These are phyloP conservation scores for Ceratocystis colombiana DNA, from an alignment of 2,329 filamentous ascomycete species.

Conservation along the genomic window DNA sequence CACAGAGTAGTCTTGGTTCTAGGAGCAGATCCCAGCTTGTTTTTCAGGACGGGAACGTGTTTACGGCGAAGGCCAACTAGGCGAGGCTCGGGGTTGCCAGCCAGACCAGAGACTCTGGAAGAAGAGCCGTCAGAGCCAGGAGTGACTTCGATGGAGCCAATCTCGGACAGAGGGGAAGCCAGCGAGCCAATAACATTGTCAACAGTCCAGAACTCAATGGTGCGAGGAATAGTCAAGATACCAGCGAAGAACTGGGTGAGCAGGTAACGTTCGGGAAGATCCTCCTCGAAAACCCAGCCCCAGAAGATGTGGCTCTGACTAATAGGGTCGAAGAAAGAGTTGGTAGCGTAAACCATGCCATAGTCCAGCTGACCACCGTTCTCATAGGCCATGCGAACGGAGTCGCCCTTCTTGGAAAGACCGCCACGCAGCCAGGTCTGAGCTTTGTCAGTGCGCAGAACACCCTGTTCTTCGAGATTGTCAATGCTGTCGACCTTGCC, in stretches of 20 bases:
- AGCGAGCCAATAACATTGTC: conserved; percentile 21
- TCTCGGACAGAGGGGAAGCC: conserved; percentile 15
- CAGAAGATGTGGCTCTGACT: conserved; percentile 16
- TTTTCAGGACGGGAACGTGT: conserved; percentile 16
- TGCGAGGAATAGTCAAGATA: conserved; percentile 21
- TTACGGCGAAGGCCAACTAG: conserved; percentile 18
- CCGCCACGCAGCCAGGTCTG: conserved; percentile 21
- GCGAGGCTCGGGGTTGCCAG: conserved; percentile 20
- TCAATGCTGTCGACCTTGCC: conserved; percentile 18
- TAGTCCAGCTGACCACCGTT: conserved; percentile 27
- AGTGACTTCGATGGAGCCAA: conserved; percentile 20
- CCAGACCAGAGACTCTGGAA: conserved; percentile 18
- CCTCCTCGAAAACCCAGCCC: conserved; percentile 21
- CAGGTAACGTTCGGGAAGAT: conserved; percentile 19
- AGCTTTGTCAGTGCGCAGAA: conserved; percentile 20
- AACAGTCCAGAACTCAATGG: conserved; percentile 19
- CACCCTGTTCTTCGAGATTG: neutral
- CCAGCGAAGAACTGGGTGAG: conserved; percentile 22
- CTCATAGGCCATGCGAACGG: conserved; percentile 18
- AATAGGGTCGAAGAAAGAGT: conserved; percentile 27
- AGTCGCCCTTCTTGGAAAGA: conserved; percentile 8
- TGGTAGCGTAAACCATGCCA: conserved; percentile 28
- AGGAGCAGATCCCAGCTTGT: conserved; percentile 23
- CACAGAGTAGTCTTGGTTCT: conserved; percentile 23
- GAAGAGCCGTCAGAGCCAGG: conserved; percentile 3